These are phyloP conservation scores for Calonectria fujianensis DNA, from an alignment of 2,329 filamentous ascomycete species.

Conservation along the genomic window DNA sequence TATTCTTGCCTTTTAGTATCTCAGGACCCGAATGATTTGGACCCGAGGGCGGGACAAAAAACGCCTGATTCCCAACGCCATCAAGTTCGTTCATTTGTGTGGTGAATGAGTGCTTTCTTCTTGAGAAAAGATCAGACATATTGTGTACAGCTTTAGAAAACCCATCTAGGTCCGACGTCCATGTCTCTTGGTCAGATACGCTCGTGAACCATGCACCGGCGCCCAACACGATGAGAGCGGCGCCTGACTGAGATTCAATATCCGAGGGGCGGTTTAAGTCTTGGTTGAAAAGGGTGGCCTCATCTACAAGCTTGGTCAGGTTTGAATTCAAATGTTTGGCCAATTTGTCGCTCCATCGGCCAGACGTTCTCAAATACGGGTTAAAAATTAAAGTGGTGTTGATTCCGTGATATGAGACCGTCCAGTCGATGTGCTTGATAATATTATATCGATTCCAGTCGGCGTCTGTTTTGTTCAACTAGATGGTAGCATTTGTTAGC, in stretches of 20 bases:
- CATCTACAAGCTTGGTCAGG: not conserved
- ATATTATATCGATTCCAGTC: conserved; percentile 6
- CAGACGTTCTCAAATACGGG: conserved; percentile 13
- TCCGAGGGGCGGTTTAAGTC: not conserved
- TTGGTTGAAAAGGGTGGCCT: conserved; percentile 8
- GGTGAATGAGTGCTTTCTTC: conserved; percentile 43
- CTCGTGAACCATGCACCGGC: conserved; percentile 2
- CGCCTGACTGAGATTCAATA: conserved; percentile 12
- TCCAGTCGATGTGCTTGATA: not conserved
- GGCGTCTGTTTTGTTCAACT: conserved; percentile 11
- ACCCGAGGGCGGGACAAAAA: conserved; percentile 51
- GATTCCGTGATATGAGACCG: conserved; percentile 9
- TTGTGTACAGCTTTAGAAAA: conserved; percentile 18
- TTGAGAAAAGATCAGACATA: conserved; percentile 17
- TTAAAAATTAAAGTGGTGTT: conserved; percentile 19
- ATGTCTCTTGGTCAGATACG: conserved; percentile 7
- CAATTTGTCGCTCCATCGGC: not conserved
- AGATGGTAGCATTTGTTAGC: not conserved
- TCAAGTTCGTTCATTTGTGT: conserved; percentile 50
- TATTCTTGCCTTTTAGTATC: not conserved
- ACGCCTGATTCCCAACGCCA: conserved; percentile 54
- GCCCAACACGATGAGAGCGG: not conserved
- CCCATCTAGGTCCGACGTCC: not conserved
- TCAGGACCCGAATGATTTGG: conserved; percentile 4
- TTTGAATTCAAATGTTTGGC: not conserved